These are phyloP conservation scores for Sarocladium oryzae DNA, from an alignment of 2,329 filamentous ascomycete species.

Conservation along the genomic window DNA sequence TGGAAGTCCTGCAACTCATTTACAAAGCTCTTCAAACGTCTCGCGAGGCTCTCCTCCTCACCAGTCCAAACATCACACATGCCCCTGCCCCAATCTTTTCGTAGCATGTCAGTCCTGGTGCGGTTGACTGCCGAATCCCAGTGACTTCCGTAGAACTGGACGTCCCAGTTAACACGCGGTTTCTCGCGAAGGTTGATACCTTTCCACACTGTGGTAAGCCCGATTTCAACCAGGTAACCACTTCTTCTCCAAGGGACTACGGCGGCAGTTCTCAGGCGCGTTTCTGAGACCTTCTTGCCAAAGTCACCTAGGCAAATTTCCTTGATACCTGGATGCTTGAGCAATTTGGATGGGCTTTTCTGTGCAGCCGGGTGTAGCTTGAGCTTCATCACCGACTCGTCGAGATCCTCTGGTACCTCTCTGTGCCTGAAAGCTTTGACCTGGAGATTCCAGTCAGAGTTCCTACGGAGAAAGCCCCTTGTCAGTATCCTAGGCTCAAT, in stretches of 20 bases:
- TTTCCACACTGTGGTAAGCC: conserved; percentile 22
- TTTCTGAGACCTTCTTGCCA: conserved; percentile 13
- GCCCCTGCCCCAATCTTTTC: conserved; percentile 24
- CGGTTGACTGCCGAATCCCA: conserved; percentile 32
- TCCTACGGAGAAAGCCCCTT: conserved; percentile 17
- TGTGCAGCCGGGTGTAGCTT: conserved; percentile 10
- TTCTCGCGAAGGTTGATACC: conserved; percentile 12
- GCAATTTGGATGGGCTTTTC: not conserved
- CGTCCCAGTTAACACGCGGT: conserved; percentile 22
- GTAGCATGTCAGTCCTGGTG: conserved; percentile 15
- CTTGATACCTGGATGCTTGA: conserved; percentile 10
- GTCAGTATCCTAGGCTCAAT: too few relatives aligned
- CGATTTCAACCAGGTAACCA: conserved; percentile 27
- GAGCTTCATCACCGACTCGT: conserved; percentile 17
- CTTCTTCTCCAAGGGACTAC: conserved; percentile 24
- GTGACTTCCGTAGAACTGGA: conserved; percentile 26
- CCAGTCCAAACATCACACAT: conserved; percentile 27
- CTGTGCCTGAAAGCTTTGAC: conserved; percentile 20
- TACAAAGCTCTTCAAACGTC: conserved; percentile 24
- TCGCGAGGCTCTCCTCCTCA: conserved; percentile 17
- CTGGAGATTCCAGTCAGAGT: conserved; percentile 28
- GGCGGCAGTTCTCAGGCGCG: conserved; percentile 21
- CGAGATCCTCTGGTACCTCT: conserved; percentile 15
- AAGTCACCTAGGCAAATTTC: not conserved
- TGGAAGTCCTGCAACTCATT: conserved; percentile 25